Conservation (phyloP, 768 basidiomycete genomes). For the Phylloporus sp. region DNA sequence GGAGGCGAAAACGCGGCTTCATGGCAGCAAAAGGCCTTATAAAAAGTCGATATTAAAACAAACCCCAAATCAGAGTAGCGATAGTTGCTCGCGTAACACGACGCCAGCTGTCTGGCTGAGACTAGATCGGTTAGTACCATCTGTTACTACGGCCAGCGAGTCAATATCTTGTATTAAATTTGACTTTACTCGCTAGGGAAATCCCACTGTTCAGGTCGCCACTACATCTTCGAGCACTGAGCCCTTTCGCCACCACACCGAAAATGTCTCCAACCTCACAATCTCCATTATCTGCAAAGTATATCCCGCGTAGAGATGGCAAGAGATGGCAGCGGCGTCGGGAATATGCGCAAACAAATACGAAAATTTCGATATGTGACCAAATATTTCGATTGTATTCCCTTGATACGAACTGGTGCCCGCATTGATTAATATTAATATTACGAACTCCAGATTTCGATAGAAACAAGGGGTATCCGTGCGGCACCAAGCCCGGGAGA, state of each 20-base stretch:
- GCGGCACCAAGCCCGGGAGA: slow-evolving; percentile 49
- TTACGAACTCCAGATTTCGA: slow-evolving; percentile 49
- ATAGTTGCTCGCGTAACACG: slow-evolving; percentile 1
- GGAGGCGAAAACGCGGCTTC: not conserved
- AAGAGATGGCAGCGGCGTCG: slow-evolving; percentile 28
- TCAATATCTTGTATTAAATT: not conserved
- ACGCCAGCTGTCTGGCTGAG: not conserved
- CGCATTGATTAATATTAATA: slow-evolving; percentile 49
- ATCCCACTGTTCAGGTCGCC: slow-evolving; percentile 22
- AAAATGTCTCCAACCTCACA: slow-evolving; percentile 41
- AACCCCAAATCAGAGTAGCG: not conserved
- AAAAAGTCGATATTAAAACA: not conserved
- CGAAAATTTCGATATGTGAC: slow-evolving; percentile 53
- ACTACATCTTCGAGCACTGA: slow-evolving; percentile 23
- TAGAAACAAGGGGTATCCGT: slow-evolving; percentile 42
- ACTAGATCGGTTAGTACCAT: slow-evolving; percentile 5
- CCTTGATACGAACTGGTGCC: slow-evolving; percentile 45
- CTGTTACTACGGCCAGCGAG: slow-evolving; percentile 5
- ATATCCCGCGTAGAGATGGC: slow-evolving; percentile 37
- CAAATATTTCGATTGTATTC: slow-evolving; percentile 57
- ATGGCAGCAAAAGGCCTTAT: slow-evolving; percentile 10
- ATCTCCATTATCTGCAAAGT: slow-evolving; percentile 52
- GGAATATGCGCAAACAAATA: slow-evolving; percentile 44
- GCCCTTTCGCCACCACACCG: slow-evolving; percentile 36
- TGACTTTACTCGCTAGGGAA: not conserved